Evolutionary conservation across 306 rosid species (phyloP).

Genomic region (Erythrophleum fordii): DNA sequence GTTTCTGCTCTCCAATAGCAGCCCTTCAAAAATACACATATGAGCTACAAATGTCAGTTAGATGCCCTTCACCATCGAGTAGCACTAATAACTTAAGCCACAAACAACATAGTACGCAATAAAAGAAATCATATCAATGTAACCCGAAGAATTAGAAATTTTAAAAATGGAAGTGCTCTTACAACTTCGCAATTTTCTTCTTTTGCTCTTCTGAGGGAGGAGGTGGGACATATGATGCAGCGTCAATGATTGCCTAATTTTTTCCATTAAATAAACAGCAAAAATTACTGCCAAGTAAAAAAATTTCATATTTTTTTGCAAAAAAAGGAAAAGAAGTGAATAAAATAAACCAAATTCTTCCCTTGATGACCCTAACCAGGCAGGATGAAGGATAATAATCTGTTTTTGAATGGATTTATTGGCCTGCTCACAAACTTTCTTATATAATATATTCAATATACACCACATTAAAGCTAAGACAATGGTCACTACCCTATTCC

Average conservation of each 20-base stretch:
- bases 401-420: neutral
- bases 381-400: neutral
- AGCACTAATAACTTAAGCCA: slow-evolving; percentile 23
- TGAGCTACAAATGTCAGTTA: slow-evolving; percentile 33
- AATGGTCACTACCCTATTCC: neutral
- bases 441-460: neutral
- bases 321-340: neutral
- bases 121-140: slow-evolving; percentile 3
- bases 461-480: neutral
- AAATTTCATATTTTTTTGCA: neutral
- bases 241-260: slow-evolving; percentile 85
- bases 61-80: slow-evolving; percentile 22
- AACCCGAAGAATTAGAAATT: slow-evolving; percentile 20
- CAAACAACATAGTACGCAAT: neutral
- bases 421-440: slow-evolving; percentile 18
- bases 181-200: slow-evolving; percentile 93
- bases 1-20: slow-evolving; percentile 89
- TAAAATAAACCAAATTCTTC: neutral
- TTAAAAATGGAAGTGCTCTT: slow-evolving; percentile 38
- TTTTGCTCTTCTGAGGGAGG: slow-evolving; percentile 98
- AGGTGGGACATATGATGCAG: slow-evolving; percentile 95
- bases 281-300: slow-evolving; percentile 15
- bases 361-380: slow-evolving; percentile 15
- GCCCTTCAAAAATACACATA: slow-evolving; percentile 59
- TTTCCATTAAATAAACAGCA: slow-evolving; percentile 21